Conservation (phyloP, 768 basidiomycete species). For the Suillus cothurnatus region DNA sequence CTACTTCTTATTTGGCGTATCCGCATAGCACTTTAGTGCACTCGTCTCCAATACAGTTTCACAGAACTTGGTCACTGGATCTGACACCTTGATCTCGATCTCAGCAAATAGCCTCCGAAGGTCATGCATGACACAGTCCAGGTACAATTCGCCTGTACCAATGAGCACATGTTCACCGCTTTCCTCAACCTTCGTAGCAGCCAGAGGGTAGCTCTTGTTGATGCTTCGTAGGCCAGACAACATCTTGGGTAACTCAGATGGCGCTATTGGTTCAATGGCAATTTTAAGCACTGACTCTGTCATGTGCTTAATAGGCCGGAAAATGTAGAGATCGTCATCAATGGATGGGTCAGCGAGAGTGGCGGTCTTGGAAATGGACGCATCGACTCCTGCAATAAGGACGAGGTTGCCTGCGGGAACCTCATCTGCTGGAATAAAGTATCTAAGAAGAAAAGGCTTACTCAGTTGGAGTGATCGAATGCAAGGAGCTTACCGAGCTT, state of each 20-base stretch:
- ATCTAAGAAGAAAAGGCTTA: conserved; percentile 49
- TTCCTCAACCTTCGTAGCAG: conserved; percentile 96
- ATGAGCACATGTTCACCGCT: conserved; percentile 97
- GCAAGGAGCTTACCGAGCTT: conserved; percentile 68
- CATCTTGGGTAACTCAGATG: conserved; percentile 99
- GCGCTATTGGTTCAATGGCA: conserved; percentile 96
- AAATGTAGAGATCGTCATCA: conserved; percentile 90
- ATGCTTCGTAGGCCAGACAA: conserved; percentile 93
- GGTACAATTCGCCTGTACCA: conserved; percentile 95
- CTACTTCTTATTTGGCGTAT: conserved; percentile 98
- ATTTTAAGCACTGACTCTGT: conserved; percentile 97
- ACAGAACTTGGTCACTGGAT: conserved; percentile 97
- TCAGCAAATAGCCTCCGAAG: conserved; percentile 90
- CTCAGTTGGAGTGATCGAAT: not conserved
- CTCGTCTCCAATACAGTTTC: conserved; percentile 98
- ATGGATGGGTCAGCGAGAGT: conserved; percentile 76
- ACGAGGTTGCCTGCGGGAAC: conserved; percentile 92
- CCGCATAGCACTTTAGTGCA: conserved; percentile 97
- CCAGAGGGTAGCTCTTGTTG: conserved; percentile 96
- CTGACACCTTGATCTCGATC: conserved; percentile 99
- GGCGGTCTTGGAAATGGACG: conserved; percentile 93
- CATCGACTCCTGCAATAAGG: conserved; percentile 89
- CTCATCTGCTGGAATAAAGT: conserved; percentile 87
- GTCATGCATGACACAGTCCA: conserved; percentile 98
- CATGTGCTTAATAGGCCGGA: conserved; percentile 95